Base-by-base conservation (phyloP, 2,329 filamentous ascomycete species). In the Cercospora citrullina region DNA sequence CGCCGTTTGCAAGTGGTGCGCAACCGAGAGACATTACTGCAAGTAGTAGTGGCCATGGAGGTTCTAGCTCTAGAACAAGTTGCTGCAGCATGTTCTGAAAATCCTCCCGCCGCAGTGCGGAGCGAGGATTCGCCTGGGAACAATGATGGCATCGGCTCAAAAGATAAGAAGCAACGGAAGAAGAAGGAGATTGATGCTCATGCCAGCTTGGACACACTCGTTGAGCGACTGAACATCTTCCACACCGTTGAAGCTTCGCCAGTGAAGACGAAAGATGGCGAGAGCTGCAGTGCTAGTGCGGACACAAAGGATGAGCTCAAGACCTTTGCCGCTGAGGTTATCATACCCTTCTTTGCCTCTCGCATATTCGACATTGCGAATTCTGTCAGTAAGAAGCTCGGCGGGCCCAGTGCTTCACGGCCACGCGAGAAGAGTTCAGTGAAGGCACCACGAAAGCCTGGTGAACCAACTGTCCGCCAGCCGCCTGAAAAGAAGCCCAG, bases 211-310 rank as follows among this genome's bases (percentile, higher is more conserved):
- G 91, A 94, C 75, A 83, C 93, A 0, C 86, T 93, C 62, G 87
- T 92, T 7, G 92, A 95, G 77, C 88, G 90, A 58, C 81, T 95
- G 26, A 92, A 90, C 74, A 95, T 95, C 68, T 94, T 91, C 91
- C 90, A 94, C 75, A 92, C 91, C 3, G 89, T 91, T 7, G 87
- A 89, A n/a, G 87, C 23, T 87, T 90, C 70, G 86, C 87, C 64
- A 78, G 85, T 55, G 71, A 79, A 69, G 66, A 72, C 65, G 7
- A 51, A 48, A n/a, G 68, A 66, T 16, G 68, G 69, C 7, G 68
- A 71, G 18, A 71, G 70, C 33, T 61, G 61, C 16, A 72, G 74
- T 10, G 69, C 74, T 65, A 64, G 74, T 66, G 45, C 74, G 64
- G 75, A 66, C 69, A 74, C 68, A 18, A 81, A 66, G 81, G 91